Conservation (phyloP, 2,329 filamentous ascomycete species). For the Lachnellula arida region DNA sequence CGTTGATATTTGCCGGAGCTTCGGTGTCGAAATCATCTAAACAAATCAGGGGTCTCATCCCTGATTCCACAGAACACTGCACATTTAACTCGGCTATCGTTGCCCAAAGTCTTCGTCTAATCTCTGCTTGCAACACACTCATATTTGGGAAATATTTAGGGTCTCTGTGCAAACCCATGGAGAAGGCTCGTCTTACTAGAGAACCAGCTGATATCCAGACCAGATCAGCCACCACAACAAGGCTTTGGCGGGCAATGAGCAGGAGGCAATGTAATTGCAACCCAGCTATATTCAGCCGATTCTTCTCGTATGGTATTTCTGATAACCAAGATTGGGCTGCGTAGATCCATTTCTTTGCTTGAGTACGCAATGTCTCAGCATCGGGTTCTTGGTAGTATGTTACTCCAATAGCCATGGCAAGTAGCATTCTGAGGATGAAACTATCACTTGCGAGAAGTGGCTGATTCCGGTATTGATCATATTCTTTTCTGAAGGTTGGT, state of each 20-base stretch:
- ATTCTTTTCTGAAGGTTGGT: constrained; percentile 41
- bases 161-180: constrained; percentile 54
- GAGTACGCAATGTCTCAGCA: neutral
- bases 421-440: constrained; percentile 14
- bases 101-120: constrained; percentile 51
- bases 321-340: constrained; percentile 10
- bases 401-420: constrained; percentile 18
- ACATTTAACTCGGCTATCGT: constrained; percentile 49
- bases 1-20: too few species aligned
- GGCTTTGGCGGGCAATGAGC: constrained; percentile 44
- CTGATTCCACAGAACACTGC: constrained; percentile 45
- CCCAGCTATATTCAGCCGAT: constrained; percentile 41
- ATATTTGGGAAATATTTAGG: constrained; percentile 44
- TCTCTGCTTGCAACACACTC: constrained; percentile 17
- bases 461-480: constrained; percentile 36
- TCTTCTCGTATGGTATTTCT: constrained; percentile 36
- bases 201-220: constrained; percentile 46
- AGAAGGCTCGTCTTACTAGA: constrained; percentile 49
- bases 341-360: constrained; percentile 11
- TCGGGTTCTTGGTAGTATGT: constrained; percentile 6
- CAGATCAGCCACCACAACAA: constrained; percentile 44
- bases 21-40: too few species aligned
- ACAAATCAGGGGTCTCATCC: constrained; percentile 42
- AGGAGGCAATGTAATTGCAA: constrained; percentile 50
- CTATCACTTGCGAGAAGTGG: constrained; percentile 2